These are phyloP conservation scores for sunflower (Helianthus annuus) DNA, from an alignment of 129 eudicot species.

Conservation along the genomic window HanXRQr2.0-SUNRISE NC_035443.2:90341565-90342064, in stretches of 20 bases:
- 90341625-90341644: too few relatives aligned
- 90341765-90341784: too few relatives aligned
- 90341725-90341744: too few relatives aligned
- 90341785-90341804: background rate
- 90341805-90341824: constrained; percentile 11
- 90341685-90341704: too few relatives aligned
- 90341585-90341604: too few relatives aligned
- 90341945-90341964: constrained; percentile 48
- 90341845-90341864: constrained; percentile 74
- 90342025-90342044: constrained; percentile 64
- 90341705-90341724: too few relatives aligned
- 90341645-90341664: too few relatives aligned
- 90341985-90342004: constrained; percentile 98
- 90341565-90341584: background rate
- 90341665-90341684: too few relatives aligned
- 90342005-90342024: constrained; percentile 93
- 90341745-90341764: too few relatives aligned
- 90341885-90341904: constrained; percentile 82
- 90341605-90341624: too few relatives aligned
- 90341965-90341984: constrained; percentile 85
- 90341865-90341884: constrained; percentile 87
- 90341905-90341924: constrained; percentile 84
- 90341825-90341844: constrained; percentile 88
- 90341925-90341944: constrained; percentile 82
- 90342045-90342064: constrained; percentile 41